Conservation (phyloP, 1,284 basidiomycete species). For the Ganoderma resinaceum region DNA sequence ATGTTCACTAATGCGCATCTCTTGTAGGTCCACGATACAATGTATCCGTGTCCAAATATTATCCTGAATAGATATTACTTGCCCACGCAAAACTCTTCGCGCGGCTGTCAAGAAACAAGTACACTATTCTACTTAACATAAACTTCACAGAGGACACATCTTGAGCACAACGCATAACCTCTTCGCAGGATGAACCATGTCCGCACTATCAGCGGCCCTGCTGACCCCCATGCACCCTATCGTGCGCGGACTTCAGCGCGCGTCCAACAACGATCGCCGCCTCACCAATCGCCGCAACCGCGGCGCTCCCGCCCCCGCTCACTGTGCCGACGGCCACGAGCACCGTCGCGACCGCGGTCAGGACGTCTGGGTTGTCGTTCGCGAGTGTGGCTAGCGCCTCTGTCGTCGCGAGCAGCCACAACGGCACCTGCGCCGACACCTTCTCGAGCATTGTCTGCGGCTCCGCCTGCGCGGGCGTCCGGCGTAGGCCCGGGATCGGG, state of each 20-base stretch:
- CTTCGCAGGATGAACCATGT: too few relatives aligned
- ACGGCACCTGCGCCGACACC: conserved; percentile 62
- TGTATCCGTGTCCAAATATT: too few relatives aligned
- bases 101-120: neutral
- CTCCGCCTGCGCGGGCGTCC: conserved; percentile 35
- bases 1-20: neutral
- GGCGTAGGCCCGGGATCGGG: conserved; percentile 26
- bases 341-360: conserved; percentile 72
- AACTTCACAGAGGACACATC: neutral
- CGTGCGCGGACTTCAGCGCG: conserved; percentile 28
- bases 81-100: neutral
- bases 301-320: conserved; percentile 46
- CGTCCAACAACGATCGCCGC: conserved; percentile 27
- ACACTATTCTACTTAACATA: neutral
- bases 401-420: conserved; percentile 75
- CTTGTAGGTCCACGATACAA: too few relatives aligned
- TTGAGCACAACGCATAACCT: neutral
- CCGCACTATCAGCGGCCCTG: conserved; percentile 6
- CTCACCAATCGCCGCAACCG: conserved; percentile 28
- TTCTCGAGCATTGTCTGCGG: conserved; percentile 44
- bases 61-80: neutral
- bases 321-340: conserved; percentile 75
- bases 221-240: conserved; percentile 18
- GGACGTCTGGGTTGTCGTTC: conserved; percentile 69
- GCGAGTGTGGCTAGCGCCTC: conserved; percentile 71